These are phyloP conservation scores for Trametes villosa DNA, from an alignment of 768 basidiomycete species.

Conservation along the genomic window DNA sequence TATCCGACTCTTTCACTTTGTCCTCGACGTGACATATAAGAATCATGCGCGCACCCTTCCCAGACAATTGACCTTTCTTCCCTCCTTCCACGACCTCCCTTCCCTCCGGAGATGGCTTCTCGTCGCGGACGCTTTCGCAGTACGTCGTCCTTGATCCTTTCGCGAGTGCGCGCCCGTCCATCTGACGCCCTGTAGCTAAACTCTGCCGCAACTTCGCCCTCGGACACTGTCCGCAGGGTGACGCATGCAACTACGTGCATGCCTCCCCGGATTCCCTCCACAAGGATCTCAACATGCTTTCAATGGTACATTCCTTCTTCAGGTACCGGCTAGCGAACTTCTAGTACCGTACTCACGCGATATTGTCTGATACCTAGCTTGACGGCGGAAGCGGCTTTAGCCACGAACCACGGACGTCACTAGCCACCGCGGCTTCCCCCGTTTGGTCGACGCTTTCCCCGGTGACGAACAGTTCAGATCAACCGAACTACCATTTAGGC, in stretches of 20 bases:
- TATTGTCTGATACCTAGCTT: constrained; percentile 7
- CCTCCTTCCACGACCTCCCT: constrained; percentile 11
- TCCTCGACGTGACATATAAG: constrained; percentile 27
- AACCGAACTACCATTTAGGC: constrained; percentile 14
- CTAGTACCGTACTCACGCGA: constrained; percentile 7
- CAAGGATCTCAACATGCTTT: not conserved
- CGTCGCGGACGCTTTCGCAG: constrained; percentile 22
- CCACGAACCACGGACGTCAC: not conserved
- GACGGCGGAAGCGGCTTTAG: not conserved
- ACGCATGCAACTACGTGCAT: constrained; percentile 45
- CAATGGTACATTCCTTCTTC: constrained; percentile 12
- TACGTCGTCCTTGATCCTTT: constrained; percentile 11
- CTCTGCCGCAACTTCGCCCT: constrained; percentile 41
- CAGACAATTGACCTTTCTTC: constrained; percentile 20
- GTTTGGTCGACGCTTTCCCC: constrained; percentile 18
- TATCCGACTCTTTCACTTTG: constrained; percentile 30
- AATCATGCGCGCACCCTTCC: constrained; percentile 20
- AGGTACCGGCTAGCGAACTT: constrained; percentile 5
- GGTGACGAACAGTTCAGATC: constrained; percentile 18
- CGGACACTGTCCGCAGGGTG: constrained; percentile 44
- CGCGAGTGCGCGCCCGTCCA: not conserved
- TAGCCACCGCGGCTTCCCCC: constrained; percentile 9
- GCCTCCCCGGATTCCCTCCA: constrained; percentile 25
- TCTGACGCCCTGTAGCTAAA: constrained; percentile 35
- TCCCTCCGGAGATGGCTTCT: constrained; percentile 12